Percentiles rank a stretch among this genome's conserved stretches.
These are phyloP conservation scores for Salix viminalis DNA, from an alignment of 345 rosid genomes.

Conservation along the genomic window DNA sequence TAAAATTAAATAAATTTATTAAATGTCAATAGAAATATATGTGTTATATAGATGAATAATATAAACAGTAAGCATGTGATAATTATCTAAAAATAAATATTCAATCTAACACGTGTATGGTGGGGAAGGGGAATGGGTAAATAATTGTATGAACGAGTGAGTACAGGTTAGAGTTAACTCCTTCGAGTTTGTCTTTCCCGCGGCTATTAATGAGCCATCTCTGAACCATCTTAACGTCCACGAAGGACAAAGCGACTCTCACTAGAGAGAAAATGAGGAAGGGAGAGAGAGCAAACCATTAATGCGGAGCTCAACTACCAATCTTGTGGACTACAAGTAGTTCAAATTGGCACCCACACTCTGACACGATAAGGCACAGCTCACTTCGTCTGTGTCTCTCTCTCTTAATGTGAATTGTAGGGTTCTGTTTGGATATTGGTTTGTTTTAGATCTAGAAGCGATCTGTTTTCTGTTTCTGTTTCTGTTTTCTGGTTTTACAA, in stretches of 20 bases:
- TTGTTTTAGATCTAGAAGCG: conserved; percentile 18
- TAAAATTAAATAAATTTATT: too few species aligned
- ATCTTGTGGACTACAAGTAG: conserved; percentile 3
- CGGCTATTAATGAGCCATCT: conserved; percentile 43
- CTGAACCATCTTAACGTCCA: conserved; percentile 24
- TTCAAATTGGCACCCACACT: not conserved
- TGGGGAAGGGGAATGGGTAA: not conserved
- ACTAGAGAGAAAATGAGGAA: not conserved
- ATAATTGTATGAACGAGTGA: not conserved
- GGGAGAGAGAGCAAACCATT: conserved; percentile 26
- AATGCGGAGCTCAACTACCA: conserved; percentile 60
- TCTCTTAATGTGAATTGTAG: not conserved
- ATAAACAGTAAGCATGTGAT: too few species aligned
- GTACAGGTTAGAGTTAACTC: not conserved
- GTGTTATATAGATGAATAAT: too few species aligned
- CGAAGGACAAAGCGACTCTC: not conserved
- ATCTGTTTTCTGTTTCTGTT: not conserved
- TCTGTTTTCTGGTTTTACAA: not conserved
- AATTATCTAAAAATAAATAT: too few species aligned
- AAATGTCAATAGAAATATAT: too few species aligned
- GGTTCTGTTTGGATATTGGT: not conserved
- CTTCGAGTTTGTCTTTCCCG: conserved; percentile 40
- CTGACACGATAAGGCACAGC: not conserved
- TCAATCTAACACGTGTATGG: not conserved
- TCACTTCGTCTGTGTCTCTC: not conserved